Evolutionary conservation across 1,284 basidiomycete species (phyloP).

Genomic region (Cystobasidium sp.): DNA sequence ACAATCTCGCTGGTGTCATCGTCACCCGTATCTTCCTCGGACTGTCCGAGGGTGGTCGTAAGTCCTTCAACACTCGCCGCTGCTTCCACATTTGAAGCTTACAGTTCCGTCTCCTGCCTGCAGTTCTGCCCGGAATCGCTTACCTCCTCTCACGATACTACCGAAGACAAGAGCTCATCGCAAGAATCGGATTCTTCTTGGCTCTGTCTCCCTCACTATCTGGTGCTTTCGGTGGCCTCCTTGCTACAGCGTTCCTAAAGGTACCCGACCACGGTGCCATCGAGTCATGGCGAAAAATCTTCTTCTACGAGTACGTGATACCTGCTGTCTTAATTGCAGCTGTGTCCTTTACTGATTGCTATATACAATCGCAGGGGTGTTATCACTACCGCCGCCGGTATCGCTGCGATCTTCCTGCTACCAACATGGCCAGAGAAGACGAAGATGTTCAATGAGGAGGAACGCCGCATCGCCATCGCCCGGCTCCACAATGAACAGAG

Average conservation of each 20-base stretch:
- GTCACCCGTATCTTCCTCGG: slow-evolving; percentile 53
- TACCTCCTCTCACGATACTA: slow-evolving; percentile 52
- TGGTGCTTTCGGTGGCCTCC: slow-evolving; percentile 45
- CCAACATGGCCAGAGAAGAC: slow-evolving; percentile 55
- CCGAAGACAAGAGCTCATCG: slow-evolving; percentile 49
- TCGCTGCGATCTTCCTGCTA: slow-evolving; percentile 55
- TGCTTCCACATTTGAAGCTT: neutral
- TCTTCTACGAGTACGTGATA: slow-evolving; percentile 11
- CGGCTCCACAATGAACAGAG: slow-evolving; percentile 32
- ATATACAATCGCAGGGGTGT: too few relatives aligned
- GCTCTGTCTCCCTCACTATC: slow-evolving; percentile 50
- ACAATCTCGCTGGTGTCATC: slow-evolving; percentile 54
- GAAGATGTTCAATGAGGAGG: slow-evolving; percentile 55
- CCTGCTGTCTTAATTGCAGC: neutral
- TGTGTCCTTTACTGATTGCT: slow-evolving; percentile 39
- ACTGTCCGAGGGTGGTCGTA: slow-evolving; percentile 21
- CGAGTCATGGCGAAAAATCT: slow-evolving; percentile 55
- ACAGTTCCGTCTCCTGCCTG: slow-evolving; percentile 48
- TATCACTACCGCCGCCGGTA: slow-evolving; percentile 55
- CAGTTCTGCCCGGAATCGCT: slow-evolving; percentile 56
- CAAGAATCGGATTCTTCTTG: slow-evolving; percentile 52
- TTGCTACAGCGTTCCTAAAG: slow-evolving; percentile 23
- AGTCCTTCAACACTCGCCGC: neutral
- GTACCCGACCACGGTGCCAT: slow-evolving; percentile 47
- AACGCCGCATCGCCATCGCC: slow-evolving; percentile 52